Evolutionary conservation across 805 yeast genomes (phyloP).

Genomic region (Candida alai): DNA sequence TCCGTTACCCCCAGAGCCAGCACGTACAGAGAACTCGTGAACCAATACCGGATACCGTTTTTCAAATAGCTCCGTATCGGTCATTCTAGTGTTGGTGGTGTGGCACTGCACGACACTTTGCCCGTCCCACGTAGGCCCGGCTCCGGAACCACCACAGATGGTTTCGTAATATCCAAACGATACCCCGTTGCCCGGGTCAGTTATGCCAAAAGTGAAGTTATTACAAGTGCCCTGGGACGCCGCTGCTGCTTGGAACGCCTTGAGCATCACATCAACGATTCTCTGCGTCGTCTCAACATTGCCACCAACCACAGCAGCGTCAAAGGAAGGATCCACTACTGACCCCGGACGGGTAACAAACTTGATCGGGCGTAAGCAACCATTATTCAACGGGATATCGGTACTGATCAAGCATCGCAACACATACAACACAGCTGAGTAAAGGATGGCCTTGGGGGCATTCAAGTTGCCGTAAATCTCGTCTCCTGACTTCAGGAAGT

Average conservation of each 20-base stretch:
- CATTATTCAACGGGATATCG: slow-evolving; percentile 90
- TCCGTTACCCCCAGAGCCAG: slow-evolving; percentile 80
- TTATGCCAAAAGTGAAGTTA: slow-evolving; percentile 87
- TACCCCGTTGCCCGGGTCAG: slow-evolving; percentile 48
- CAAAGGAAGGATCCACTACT: slow-evolving; percentile 66
- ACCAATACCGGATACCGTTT: slow-evolving; percentile 81
- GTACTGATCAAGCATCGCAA: slow-evolving; percentile 79
- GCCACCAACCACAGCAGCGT: slow-evolving; percentile 89
- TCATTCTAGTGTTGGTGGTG: slow-evolving; percentile 90
- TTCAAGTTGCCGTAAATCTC: slow-evolving; percentile 87
- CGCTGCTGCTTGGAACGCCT: slow-evolving; percentile 85
- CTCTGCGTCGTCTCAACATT: slow-evolving; percentile 94
- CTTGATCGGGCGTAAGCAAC: slow-evolving; percentile 78
- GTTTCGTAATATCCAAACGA: slow-evolving; percentile 94
- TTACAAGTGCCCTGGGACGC: slow-evolving; percentile 97
- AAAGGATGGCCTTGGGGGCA: slow-evolving; percentile 88
- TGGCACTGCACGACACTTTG: slow-evolving; percentile 89
- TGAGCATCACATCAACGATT: slow-evolving; percentile 82
- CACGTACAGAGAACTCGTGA: slow-evolving; percentile 65
- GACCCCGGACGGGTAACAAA: slow-evolving; percentile 42
- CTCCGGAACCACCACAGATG: slow-evolving; percentile 95
- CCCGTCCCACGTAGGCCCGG: slow-evolving; percentile 83
- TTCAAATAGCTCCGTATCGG: slow-evolving; percentile 87
- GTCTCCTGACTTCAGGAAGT: slow-evolving; percentile 82
- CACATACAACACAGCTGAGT: slow-evolving; percentile 85